Evolutionary conservation across 2,329 filamentous ascomycete species (phyloP).

Genomic region (Penicillium frequentans): DNA sequence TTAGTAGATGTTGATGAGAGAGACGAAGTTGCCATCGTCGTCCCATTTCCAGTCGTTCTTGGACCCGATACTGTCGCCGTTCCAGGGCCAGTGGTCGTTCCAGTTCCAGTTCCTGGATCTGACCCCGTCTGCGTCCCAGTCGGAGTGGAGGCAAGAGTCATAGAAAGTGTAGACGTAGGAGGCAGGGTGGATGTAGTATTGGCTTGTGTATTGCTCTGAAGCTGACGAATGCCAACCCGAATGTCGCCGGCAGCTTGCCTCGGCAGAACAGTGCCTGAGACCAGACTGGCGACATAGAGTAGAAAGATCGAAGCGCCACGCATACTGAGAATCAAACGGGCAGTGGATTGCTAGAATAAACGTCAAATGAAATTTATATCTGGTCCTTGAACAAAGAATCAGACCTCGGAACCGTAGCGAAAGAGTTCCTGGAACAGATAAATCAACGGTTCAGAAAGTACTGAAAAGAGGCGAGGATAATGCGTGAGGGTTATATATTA

Average conservation of each 20-base stretch:
- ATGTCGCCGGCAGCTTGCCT: slow-evolving; percentile 12
- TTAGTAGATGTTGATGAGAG: slow-evolving; percentile 1
- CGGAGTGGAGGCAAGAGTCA: neutral
- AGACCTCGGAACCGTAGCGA: slow-evolving; percentile 46
- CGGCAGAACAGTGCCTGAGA: slow-evolving; percentile 17
- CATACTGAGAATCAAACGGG: slow-evolving; percentile 20
- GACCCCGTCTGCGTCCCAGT: neutral
- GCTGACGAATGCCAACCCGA: slow-evolving; percentile 8
- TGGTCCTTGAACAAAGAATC: slow-evolving; percentile 23
- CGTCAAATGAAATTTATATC: neutral
- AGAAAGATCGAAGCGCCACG: slow-evolving; percentile 17
- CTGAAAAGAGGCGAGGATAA: neutral
- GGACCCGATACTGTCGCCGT: too few species aligned
- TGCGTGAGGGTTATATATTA: slow-evolving; percentile 8
- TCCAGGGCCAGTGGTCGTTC: too few species aligned
- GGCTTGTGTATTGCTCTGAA: neutral
- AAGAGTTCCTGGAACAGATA: slow-evolving; percentile 38
- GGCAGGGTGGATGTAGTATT: neutral
- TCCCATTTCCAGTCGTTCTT: too few species aligned
- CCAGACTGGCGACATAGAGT: slow-evolving; percentile 18
- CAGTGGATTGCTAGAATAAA: neutral
- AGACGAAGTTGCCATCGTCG: slow-evolving; percentile 5
- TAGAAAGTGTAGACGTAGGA: slow-evolving; percentile 1
- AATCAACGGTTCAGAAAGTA: slow-evolving; percentile 2
- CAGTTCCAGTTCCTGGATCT: too few species aligned